phyloP scores from a whole-genome alignment of 176 grass and related monocot genomes.

The Phyllostachys edulis region DNA sequence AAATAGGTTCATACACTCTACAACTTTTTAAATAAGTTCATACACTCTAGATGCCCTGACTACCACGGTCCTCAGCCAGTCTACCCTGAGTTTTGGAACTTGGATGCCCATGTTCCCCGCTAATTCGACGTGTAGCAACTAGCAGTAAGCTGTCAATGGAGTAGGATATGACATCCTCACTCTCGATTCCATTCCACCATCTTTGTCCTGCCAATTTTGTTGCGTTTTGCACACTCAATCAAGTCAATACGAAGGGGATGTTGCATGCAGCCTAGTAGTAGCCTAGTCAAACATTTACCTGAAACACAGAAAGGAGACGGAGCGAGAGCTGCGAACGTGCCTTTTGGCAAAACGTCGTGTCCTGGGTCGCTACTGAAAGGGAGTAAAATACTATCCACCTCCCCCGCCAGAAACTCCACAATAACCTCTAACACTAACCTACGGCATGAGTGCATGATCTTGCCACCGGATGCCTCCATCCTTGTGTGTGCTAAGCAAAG shows the following conservation, averaged over 20 bases:
- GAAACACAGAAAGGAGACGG: not conserved
- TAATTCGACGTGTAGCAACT: not conserved
- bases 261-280: not conserved
- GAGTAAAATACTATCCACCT: not conserved
- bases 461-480: not conserved
- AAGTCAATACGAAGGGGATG: not conserved
- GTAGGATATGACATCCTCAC: not conserved
- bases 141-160: not conserved
- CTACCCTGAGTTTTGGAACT: not conserved
- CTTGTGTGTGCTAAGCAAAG: not conserved
- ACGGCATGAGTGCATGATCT: not conserved
- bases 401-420: not conserved
- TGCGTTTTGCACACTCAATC: not conserved
- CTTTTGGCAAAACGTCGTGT: not conserved
- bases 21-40: no score
- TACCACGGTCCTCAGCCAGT: no score
- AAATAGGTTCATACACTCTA: no score
- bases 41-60: no score
- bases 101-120: not conserved
- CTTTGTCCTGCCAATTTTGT: not conserved
- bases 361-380: not conserved
- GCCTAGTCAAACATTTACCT: not conserved
- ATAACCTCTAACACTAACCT: not conserved
- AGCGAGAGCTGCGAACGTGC: not conserved
- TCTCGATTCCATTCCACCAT: not conserved